These are phyloP conservation scores for Botrytis aclada DNA, from an alignment of 2,329 filamentous ascomycete species.

Conservation along the genomic window DNA sequence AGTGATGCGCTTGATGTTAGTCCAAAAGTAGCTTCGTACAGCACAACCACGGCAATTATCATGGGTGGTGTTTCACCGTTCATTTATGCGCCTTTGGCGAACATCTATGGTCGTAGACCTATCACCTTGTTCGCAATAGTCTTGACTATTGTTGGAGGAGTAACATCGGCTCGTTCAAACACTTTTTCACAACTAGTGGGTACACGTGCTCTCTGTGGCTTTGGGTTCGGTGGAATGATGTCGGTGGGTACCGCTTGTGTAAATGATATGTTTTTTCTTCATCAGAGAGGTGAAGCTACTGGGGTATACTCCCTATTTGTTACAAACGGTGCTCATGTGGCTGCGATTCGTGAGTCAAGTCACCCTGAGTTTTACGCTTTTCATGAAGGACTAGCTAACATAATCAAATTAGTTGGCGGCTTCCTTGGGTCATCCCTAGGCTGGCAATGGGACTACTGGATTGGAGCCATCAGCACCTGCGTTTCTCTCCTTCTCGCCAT, in stretches of 20 bases:
- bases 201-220: slow-evolving; percentile 32
- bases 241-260: slow-evolving; percentile 34
- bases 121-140: slow-evolving; percentile 33
- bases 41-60: slow-evolving; percentile 35
- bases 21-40: slow-evolving; percentile 32
- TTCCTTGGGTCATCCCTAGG: slow-evolving; percentile 32
- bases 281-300: slow-evolving; percentile 35
- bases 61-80: slow-evolving; percentile 35
- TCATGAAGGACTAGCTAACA: background rate
- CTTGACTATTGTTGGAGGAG: slow-evolving; percentile 33
- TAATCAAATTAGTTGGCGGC: slow-evolving; percentile 29
- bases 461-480: slow-evolving; percentile 31
- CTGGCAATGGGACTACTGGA: slow-evolving; percentile 37
- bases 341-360: slow-evolving; percentile 30
- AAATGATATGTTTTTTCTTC: slow-evolving; percentile 36
- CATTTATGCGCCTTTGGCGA: slow-evolving; percentile 32
- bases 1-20: slow-evolving; percentile 28
- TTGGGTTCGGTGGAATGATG: slow-evolving; percentile 37
- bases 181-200: slow-evolving; percentile 31
- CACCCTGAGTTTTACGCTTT: background rate
- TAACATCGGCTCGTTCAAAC: slow-evolving; percentile 29
- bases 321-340: slow-evolving; percentile 36
- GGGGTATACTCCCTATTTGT: slow-evolving; percentile 36
- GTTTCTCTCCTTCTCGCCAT: slow-evolving; percentile 31
- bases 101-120: slow-evolving; percentile 35